Evolutionary conservation across 768 basidiomycete genomes (phyloP), one percentile per base, ranked within the genome.

Genomic region (Boletus rubescentipes): DNA sequence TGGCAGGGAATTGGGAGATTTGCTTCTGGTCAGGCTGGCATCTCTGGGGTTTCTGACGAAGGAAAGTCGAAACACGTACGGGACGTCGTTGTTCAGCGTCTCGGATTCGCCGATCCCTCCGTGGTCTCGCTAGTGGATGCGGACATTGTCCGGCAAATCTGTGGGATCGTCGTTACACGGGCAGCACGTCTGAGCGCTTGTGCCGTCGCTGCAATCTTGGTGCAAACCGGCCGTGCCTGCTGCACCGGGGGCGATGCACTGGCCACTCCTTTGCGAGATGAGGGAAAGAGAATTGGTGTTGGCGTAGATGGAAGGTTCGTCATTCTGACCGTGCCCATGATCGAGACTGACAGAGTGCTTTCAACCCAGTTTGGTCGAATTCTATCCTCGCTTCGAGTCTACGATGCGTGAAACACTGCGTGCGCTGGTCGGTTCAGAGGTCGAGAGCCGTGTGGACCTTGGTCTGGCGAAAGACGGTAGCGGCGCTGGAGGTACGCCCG

Each of bases 401-500:
- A 81, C 79, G 12, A 75, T 97, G 49, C 81, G 93, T 16, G 83
- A 85, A 40, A 86, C 94, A 0, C 69, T 99, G 46, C 75, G 81
- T n/a, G 67, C 73, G 4, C 66, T 98, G 20, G 83, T 98, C 3
- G 96, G 96, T 3, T 76, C 82, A 37, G 85, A 90, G 31, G 84
- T 90, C 8, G 93, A 95, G 75, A 77, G 83, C 63, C 76, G 84
- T 30, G 85, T 97, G 1, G 80, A 87, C 45, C 90, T 98, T 62
- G 96, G 93, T 35, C 68, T 98, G 67, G 97, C 97, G 5, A 98
- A 97, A 71, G 97, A 99, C 62, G 97, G 97, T 12, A 95, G 92
- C 64, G 97, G 96, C 35, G 93, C 94, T 38, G 97, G 97, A 66
- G 96, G 95, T 97, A 70, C 74, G 89, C 35, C n/a, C 16, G 36